Percentiles rank a stretch among this genome's conserved stretches.
Evolutionary conservation across 2,329 filamentous ascomycete species (phyloP).

Genomic region (Epichloe sibirici): DNA sequence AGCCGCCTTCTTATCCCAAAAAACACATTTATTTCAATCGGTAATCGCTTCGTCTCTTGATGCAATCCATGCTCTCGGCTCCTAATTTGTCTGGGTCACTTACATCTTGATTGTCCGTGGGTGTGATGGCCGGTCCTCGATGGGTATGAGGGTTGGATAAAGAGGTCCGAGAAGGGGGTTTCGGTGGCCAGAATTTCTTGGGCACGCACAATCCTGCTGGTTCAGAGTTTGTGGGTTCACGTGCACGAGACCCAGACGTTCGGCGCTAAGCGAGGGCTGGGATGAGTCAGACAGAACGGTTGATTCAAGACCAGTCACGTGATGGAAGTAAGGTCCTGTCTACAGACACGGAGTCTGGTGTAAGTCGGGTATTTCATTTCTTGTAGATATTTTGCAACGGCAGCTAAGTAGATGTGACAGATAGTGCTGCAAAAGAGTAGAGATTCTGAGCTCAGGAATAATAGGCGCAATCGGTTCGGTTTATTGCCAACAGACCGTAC

Average conservation of each 20-base stretch:
- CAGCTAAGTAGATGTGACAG: too few relatives aligned
- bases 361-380: background rate
- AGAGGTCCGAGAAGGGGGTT: conserved; percentile 27
- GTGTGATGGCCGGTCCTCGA: conserved; percentile 30
- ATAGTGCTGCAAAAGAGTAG: background rate
- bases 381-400: background rate
- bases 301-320: conserved; percentile 8
- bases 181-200: conserved; percentile 28
- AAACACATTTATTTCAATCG: conserved; percentile 2
- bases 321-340: background rate
- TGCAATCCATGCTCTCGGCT: background rate
- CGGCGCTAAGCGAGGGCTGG: conserved; percentile 29
- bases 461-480: background rate
- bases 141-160: conserved; percentile 23
- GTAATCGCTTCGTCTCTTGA: background rate
- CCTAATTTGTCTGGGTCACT: conserved; percentile 14
- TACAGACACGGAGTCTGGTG: background rate
- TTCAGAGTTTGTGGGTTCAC: conserved; percentile 30
- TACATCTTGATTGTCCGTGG: conserved; percentile 33
- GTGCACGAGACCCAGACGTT: conserved; percentile 21
- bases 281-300: conserved; percentile 15
- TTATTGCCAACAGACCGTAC: background rate
- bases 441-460: background rate
- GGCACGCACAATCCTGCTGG: conserved; percentile 20
- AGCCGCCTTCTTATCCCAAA: conserved; percentile 1